Evolutionary conservation across 1,284 basidiomycete species (phyloP).

Genomic region (Leccinum olivaceoglutinosum): DNA sequence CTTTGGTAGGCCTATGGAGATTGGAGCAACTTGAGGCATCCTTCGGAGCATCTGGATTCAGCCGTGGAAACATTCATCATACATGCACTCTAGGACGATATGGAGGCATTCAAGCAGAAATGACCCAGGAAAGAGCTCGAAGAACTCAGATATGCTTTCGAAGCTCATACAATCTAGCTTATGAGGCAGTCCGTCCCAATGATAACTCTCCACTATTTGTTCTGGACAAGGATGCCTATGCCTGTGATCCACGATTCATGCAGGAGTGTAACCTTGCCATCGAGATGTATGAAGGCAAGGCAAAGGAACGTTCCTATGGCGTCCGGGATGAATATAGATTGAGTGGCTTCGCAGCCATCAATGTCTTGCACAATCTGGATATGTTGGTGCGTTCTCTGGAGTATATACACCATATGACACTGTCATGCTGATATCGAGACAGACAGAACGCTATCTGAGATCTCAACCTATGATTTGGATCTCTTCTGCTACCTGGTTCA

Average conservation of each 20-base stretch:
- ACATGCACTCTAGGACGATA: conserved; percentile 6
- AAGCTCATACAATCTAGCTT: conserved; percentile 14
- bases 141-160: conserved; percentile 11
- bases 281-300: background rate
- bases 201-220: conserved; percentile 5
- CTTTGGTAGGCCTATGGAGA: background rate
- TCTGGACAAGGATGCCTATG: conserved; percentile 5
- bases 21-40: conserved; percentile 10
- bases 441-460: background rate
- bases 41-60: conserved; percentile 6
- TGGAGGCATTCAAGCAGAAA: conserved; percentile 12
- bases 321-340: background rate
- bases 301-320: conserved; percentile 1
- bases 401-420: background rate
- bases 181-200: conserved; percentile 7
- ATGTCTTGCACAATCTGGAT: background rate
- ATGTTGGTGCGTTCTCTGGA: background rate
- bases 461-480: background rate
- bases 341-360: background rate
- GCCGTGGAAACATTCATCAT: conserved; percentile 5
- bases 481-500: background rate
- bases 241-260: background rate
- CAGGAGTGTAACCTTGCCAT: background rate
- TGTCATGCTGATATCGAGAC: background rate
- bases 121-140: conserved; percentile 1